Evolutionary conservation across 139 green algal genomes (phyloP), one percentile per base, ranked within the genome.

Genomic region (Desmodesmus armatus): DNA sequence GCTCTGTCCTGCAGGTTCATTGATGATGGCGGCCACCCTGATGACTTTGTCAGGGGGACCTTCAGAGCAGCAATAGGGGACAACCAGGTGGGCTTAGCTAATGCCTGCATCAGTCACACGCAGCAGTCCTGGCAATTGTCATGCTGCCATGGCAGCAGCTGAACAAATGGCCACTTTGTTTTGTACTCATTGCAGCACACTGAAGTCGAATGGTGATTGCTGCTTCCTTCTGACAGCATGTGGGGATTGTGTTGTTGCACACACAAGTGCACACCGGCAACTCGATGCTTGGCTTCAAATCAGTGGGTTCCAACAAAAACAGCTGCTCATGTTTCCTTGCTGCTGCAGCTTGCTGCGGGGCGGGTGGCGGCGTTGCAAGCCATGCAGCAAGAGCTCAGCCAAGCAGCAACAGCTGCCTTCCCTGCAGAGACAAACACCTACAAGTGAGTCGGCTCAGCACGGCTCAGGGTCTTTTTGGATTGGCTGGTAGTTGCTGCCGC

Each of bases 21-120:
- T 17, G 88, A 92, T 71, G 58, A 73, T 9, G 88, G 85, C 29
- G 78, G 83, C 0, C 87, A 92, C 74, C 88, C 88, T 21, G 88
- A 92, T 39, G 77, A 71, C 31, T 88, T 65, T 39, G 85, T 88
- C 0, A 29, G 58, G 33, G 27, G 82, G 1, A 33, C 74, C 0
- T 88, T 90, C 47, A 39, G 47, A 5, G 17, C 44, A 6, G 83
- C 66, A 6, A 17, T 80, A 19, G 60, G 35, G 9, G 65, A 83
- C 66, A 92, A 88, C 47, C 88, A 92, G 83, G 33, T 83, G 37
- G 5, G 27, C 27, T 19, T n/a, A n/a, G 13, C 47, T 13, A 7
- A 7, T 21, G 47, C 47, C 7, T 55, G 47, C 47, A 55, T 7
- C 47, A 55, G 47, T 21, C 47, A 55, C 47, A 55, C 7, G 47